Percentiles rank a stretch among this genome's conserved stretches.
phyloP scores from a whole-genome alignment of 495 filamentous ascomycete genomes.

The Neurospora sp. region DNA sequence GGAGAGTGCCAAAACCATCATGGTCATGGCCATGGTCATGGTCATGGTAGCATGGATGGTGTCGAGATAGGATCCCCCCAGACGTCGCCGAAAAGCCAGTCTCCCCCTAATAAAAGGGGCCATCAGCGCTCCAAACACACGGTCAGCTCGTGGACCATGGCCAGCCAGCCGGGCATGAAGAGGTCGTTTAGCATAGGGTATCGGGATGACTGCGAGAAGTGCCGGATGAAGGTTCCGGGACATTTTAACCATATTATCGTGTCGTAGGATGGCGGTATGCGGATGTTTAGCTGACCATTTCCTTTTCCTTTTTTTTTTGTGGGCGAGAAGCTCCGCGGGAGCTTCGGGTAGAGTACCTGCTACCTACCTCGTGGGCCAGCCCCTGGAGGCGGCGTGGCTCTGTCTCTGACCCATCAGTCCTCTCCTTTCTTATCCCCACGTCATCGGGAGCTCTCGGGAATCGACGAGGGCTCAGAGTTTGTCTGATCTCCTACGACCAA shows the following conservation, averaged over 20 bases:
- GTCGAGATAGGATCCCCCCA: constrained; percentile 6
- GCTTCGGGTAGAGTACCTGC: background rate
- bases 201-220: constrained; percentile 79
- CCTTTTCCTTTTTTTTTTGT: background rate
- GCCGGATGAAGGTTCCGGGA: constrained; percentile 64
- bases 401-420: no score
- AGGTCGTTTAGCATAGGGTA: constrained; percentile 73
- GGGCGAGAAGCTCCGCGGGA: background rate
- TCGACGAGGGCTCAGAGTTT: background rate
- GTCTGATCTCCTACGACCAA: background rate
- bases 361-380: background rate
- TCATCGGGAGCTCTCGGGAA: background rate
- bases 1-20: constrained; percentile 1
- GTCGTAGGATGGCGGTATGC: constrained; percentile 27
- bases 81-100: constrained; percentile 20
- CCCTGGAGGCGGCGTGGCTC: no score
- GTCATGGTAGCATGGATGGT: constrained; percentile 14
- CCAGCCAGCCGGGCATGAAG: constrained; percentile 46
- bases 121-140: constrained; percentile 38
- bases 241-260: constrained; percentile 80
- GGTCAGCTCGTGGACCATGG: constrained; percentile 35
- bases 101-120: constrained; percentile 21
- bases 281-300: background rate
- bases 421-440: no score
- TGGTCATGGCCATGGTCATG: background rate